A percentile compares a stretch with the other conserved stretches of the same genome.
Evolutionary conservation across 1,284 basidiomycete genomes (phyloP).

Genomic region (Ustilago crameri): DNA sequence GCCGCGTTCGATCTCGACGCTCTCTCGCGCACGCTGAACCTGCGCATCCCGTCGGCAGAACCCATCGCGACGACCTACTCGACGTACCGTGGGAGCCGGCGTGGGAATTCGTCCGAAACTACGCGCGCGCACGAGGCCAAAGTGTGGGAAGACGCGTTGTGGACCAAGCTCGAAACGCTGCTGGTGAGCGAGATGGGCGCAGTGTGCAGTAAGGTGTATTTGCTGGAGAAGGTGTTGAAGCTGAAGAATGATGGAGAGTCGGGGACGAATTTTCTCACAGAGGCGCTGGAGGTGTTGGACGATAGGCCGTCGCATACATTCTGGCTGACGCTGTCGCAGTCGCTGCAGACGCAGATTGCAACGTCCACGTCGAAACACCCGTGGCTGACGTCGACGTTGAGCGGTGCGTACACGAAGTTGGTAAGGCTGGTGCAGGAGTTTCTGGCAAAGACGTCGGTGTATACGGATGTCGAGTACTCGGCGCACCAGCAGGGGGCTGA

Average conservation of each 20-base stretch:
- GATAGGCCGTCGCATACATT: constrained; percentile 89
- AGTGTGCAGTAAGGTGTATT: constrained; percentile 81
- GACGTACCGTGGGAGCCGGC: constrained; percentile 71
- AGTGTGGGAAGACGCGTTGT: constrained; percentile 81
- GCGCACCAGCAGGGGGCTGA: constrained; percentile 87
- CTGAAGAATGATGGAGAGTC: constrained; percentile 76
- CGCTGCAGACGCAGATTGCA: constrained; percentile 75
- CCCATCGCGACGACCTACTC: constrained; percentile 7
- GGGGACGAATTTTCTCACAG: constrained; percentile 84
- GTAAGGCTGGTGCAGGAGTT: constrained; percentile 93
- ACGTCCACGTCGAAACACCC: constrained; percentile 79
- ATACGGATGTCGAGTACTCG: constrained; percentile 91
- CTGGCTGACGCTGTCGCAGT: constrained; percentile 80
- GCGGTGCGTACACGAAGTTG: constrained; percentile 77
- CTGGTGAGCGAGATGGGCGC: constrained; percentile 84
- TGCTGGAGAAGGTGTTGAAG: constrained; percentile 89
- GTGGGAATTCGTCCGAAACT: constrained; percentile 72
- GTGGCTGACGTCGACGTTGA: constrained; percentile 85
- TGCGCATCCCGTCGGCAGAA: constrained; percentile 14
- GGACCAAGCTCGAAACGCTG: constrained; percentile 82
- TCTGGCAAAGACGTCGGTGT: constrained; percentile 90
- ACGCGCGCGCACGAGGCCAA: constrained; percentile 75
- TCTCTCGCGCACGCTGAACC: constrained; percentile 81
- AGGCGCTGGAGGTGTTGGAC: constrained; percentile 76
- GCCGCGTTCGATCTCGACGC: constrained; percentile 85